Percentiles rank a stretch among this genome's conserved stretches.
phyloP scores from a whole-genome alignment of 2,329 filamentous ascomycete genomes.

The Nectriaceae sp. region DNA sequence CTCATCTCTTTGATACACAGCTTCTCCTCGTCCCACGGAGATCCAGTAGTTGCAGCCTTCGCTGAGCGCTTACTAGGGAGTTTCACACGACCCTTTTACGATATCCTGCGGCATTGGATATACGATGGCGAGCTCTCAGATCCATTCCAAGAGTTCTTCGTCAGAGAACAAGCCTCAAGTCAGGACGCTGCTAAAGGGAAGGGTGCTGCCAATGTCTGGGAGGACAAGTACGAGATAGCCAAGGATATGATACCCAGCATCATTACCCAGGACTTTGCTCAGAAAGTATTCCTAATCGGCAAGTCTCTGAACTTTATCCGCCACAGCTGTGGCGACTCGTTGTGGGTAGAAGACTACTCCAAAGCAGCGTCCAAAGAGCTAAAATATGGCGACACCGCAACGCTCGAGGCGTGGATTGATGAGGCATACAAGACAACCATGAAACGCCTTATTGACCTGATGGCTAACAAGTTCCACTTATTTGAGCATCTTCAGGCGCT shows the following conservation, averaged over 20 bases:
- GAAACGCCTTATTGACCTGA: constrained; percentile 88
- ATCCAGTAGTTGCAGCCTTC: constrained; percentile 91
- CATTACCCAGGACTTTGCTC: constrained; percentile 88
- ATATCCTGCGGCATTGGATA: constrained; percentile 95
- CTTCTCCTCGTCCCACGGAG: constrained; percentile 91
- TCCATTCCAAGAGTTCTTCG: constrained; percentile 94
- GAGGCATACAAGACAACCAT: constrained; percentile 98
- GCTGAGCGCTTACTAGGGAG: constrained; percentile 85
- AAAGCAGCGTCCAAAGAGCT: constrained; percentile 91
- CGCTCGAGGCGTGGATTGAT: constrained; percentile 89
- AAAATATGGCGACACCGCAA: constrained; percentile 89
- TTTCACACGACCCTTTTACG: constrained; percentile 93
- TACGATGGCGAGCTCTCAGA: constrained; percentile 98
- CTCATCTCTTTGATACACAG: constrained; percentile 91
- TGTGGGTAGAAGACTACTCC: constrained; percentile 95
- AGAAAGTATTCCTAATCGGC: constrained; percentile 95
- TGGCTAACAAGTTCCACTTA: constrained; percentile 93
- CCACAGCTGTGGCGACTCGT: constrained; percentile 88
- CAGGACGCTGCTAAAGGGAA: constrained; percentile 53
- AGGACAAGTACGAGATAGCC: constrained; percentile 91
- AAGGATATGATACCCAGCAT: constrained; percentile 89
- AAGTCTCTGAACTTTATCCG: constrained; percentile 98
- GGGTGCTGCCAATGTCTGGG: constrained; percentile 89
- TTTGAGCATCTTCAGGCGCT: constrained; percentile 90
- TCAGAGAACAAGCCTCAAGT: constrained; percentile 70